phyloP scores from a whole-genome alignment of 257 asterid genomes.

The Avicennia marina region DNA sequence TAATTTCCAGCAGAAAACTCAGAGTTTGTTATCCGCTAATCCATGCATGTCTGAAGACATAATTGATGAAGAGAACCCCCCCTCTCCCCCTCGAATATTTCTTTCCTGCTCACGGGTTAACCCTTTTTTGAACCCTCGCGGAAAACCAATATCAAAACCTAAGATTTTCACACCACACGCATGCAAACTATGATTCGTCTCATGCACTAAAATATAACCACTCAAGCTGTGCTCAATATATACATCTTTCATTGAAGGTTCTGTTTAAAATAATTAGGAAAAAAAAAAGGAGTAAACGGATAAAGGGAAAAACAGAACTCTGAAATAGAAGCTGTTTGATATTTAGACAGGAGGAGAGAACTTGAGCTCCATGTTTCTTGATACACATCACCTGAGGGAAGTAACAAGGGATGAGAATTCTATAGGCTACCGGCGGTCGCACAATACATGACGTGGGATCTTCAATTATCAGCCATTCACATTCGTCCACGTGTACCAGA shows the following conservation, averaged over 20 bases:
- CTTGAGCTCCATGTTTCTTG: background rate
- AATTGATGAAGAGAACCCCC: too few relatives aligned
- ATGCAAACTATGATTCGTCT: too few relatives aligned
- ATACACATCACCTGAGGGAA: conserved; percentile 6
- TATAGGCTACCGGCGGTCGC: conserved; percentile 5
- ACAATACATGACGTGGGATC: background rate
- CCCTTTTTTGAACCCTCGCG: background rate
- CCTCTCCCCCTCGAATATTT: background rate
- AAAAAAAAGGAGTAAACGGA: background rate
- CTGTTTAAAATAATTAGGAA: background rate
- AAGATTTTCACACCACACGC: background rate
- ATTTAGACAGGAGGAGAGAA: background rate
- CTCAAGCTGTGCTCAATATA: too few relatives aligned
- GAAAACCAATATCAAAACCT: background rate
- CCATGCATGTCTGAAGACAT: conserved; percentile 12
- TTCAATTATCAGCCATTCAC: background rate
- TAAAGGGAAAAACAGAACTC: background rate
- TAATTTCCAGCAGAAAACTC: too few relatives aligned
- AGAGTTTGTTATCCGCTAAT: background rate
- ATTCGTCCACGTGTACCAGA: conserved; percentile 8
- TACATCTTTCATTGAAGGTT: too few relatives aligned
- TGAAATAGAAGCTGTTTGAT: background rate
- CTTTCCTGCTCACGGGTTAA: background rate
- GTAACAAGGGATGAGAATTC: background rate
- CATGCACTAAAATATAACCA: background rate